These are phyloP conservation scores for Ascomycota sp. DNA, from an alignment of 2,329 filamentous ascomycete species.

Conservation along the genomic window DNA sequence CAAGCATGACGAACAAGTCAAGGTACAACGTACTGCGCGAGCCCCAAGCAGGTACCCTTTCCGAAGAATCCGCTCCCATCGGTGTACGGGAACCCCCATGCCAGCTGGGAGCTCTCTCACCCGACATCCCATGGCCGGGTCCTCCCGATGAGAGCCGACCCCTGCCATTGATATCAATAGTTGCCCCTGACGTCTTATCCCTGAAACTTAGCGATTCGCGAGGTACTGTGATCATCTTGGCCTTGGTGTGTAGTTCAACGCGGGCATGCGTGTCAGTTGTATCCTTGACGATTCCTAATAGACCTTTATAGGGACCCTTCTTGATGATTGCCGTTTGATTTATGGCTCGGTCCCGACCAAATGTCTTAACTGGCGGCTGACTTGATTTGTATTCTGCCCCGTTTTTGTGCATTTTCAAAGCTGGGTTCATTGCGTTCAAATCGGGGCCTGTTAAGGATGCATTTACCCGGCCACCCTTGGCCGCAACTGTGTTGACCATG, in stretches of 20 bases:
- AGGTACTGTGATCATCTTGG: conserved; percentile 69
- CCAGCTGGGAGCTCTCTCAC: conserved; percentile 32
- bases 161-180: conserved; percentile 46
- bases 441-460: conserved; percentile 46
- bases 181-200: conserved; percentile 60
- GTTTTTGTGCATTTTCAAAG: conserved; percentile 49
- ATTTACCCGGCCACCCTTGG: conserved; percentile 69
- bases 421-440: conserved; percentile 80
- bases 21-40: conserved; percentile 37
- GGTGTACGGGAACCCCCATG: conserved; percentile 49
- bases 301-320: conserved; percentile 76
- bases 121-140: conserved; percentile 22
- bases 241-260: conserved; percentile 86
- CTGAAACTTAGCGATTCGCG: conserved; percentile 72
- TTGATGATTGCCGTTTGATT: conserved; percentile 82
- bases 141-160: conserved; percentile 26
- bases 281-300: conserved; percentile 90
- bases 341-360: conserved; percentile 64
- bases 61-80: conserved; percentile 34
- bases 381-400: conserved; percentile 24
- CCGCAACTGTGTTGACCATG: conserved; percentile 79
- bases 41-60: conserved; percentile 62
- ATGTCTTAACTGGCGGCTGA: conserved; percentile 53
- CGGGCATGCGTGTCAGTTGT: conserved; percentile 70
- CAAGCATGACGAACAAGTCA: no score